A percentile compares a stretch with the other conserved stretches of the same genome.
These are phyloP conservation scores for Stentor coeruleus DNA, from an alignment of 73 alveolate genomes.

Conservation along the genomic window DNA sequence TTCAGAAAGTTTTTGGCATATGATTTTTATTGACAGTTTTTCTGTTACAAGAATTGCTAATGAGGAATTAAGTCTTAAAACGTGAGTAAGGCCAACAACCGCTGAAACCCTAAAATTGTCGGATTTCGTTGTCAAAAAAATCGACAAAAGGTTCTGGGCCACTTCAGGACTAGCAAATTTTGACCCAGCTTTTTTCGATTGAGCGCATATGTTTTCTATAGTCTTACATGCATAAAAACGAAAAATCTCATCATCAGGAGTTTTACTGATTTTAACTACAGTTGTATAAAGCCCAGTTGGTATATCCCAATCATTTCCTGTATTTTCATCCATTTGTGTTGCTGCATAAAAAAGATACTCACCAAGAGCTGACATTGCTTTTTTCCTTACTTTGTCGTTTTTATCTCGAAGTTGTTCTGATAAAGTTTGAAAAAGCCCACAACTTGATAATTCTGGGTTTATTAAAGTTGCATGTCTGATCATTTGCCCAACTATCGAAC, in stretches of 20 bases:
- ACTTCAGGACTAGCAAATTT: constrained; percentile 73
- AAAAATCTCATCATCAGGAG: constrained; percentile 84
- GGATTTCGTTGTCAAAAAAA: constrained; percentile 45
- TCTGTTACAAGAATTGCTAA: constrained; percentile 53
- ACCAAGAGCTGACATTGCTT: constrained; percentile 97
- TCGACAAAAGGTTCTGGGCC: constrained; percentile 37
- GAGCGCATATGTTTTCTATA: constrained; percentile 88
- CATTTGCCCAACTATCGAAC: constrained; percentile 86
- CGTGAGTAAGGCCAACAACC: constrained; percentile 64
- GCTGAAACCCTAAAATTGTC: constrained; percentile 64
- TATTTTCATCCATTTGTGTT: constrained; percentile 96
- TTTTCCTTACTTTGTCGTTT: constrained; percentile 72
- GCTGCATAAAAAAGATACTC: constrained; percentile 98
- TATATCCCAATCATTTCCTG: constrained; percentile 88
- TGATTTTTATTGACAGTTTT: constrained; percentile 43
- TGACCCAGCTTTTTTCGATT: constrained; percentile 62
- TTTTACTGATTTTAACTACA: constrained; percentile 63
- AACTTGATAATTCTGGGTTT: constrained; percentile 81
- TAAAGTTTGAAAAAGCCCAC: constrained; percentile 47
- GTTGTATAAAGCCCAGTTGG: constrained; percentile 57
- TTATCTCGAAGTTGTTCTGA: constrained; percentile 40
- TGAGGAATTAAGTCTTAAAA: constrained; percentile 53
- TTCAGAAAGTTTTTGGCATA: constrained; percentile 53
- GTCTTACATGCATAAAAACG: constrained; percentile 94
- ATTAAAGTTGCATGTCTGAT: constrained; percentile 95